Evolutionary conservation across 179 eudicot genomes (phyloP), one percentile per base, ranked within the genome.

Genomic region (Amaranthus tricolor): DNA sequence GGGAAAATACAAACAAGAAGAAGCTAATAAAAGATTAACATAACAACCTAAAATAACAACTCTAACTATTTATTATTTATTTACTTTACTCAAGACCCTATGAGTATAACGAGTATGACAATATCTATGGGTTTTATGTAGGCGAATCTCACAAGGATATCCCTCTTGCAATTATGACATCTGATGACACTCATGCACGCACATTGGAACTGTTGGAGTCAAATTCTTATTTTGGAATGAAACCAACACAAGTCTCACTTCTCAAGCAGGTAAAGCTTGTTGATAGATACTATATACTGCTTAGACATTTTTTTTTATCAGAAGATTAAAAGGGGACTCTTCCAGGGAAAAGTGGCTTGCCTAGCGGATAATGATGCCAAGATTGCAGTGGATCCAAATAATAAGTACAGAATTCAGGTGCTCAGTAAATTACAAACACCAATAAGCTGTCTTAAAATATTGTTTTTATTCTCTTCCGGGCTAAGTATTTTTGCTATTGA

Each of bases 321-420:
- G n/a, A 44, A 49, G 11, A 67, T 76, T 54, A 48, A 14, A 49
- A 60, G 52, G 17, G 53, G 49, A 44, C 4, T 21, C 40, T 68
- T 68, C 47, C 86, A 95, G 98, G 99, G 93, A 87, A 95, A 95
- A 86, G 99, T 95, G 83, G 98, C 98, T 82, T 95, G 99, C 85
- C 85, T 95, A 77, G 97, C 89, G 85, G 98, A 93, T 79, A 95
- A 93, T 85, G 98, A 93, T 82, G 99, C 97, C 20, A 91, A 95
- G 74, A 92, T 95, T 81, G 97, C 97, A 68, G 73, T 89, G 82
- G 99, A 93, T 75, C 88, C 96, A 64, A 77, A 69, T n/a, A 89
- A 93, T 76, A 87, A 87, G 73, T 95, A 88, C 83, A 87, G 77
- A 77, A 89, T 95, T 74, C 99, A 95, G 99, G 98, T 93, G 51